Conservation (phyloP, 1,284 basidiomycete genomes). For the Trichosporon sp. region DNA sequence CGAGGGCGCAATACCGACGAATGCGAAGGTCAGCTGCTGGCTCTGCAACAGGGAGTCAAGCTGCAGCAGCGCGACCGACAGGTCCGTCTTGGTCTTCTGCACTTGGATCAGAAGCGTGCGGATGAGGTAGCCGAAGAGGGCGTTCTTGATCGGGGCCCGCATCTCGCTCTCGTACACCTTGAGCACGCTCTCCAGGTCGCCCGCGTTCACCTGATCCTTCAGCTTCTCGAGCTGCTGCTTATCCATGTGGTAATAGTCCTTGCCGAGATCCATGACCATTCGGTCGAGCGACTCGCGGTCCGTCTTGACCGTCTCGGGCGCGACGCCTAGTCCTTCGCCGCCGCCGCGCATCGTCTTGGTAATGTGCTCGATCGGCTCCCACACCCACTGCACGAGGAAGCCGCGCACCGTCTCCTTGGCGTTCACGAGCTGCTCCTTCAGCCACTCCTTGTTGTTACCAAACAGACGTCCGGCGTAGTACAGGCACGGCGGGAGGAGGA, state of each 20-base stretch:
- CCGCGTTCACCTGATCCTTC: constrained; percentile 68
- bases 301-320: constrained; percentile 53
- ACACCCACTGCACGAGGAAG: constrained; percentile 82
- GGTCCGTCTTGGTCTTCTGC: constrained; percentile 97
- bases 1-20: constrained; percentile 92
- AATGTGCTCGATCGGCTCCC: constrained; percentile 82
- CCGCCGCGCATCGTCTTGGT: constrained; percentile 69
- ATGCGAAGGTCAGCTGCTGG: constrained; percentile 95
- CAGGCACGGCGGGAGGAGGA: constrained; percentile 52
- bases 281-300: constrained; percentile 78
- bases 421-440: constrained; percentile 64
- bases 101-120: constrained; percentile 89
- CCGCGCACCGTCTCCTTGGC: constrained; percentile 70
- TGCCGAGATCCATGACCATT: constrained; percentile 84
- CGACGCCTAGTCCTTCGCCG: constrained; percentile 60
- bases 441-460: constrained; percentile 52
- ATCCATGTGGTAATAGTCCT: constrained; percentile 67
- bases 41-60: constrained; percentile 86
- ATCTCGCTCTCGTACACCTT: constrained; percentile 91
- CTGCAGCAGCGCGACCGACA: constrained; percentile 82
- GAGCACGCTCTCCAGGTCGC: constrained; percentile 86
- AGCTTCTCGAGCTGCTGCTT: constrained; percentile 69
- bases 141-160: constrained; percentile 77
- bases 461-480: constrained; percentile 38
- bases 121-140: constrained; percentile 77